phyloP scores from a whole-genome alignment of 1,284 basidiomycete genomes.

The Rhodofomes roseus region DNA sequence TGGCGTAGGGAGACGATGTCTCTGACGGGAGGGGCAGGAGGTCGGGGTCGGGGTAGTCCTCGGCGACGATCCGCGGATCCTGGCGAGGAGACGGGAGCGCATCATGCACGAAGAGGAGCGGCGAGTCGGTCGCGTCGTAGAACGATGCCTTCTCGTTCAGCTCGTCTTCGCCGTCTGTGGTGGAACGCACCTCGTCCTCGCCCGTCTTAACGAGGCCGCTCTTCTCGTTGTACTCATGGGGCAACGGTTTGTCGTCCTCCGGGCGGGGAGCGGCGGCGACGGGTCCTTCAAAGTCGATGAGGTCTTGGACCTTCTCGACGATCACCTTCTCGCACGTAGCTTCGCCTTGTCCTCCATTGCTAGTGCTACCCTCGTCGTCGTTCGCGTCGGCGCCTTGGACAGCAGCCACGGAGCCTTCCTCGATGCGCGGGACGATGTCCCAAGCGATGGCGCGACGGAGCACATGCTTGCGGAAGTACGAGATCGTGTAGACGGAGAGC shows the following conservation, averaged over 20 bases:
- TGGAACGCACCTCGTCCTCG: not conserved
- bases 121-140: conserved; percentile 1
- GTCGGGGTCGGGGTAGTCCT: conserved; percentile 29
- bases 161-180: conserved; percentile 3
- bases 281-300: not conserved
- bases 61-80: no score
- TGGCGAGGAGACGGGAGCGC: conserved; percentile 14
- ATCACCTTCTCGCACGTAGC: not conserved
- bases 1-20: no score
- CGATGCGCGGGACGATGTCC: conserved; percentile 31
- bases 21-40: conserved; percentile 27
- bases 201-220: conserved; percentile 8
- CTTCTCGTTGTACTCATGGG: conserved; percentile 13
- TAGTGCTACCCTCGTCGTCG: not conserved
- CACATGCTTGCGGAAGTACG: conserved; percentile 28
- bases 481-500: conserved; percentile 31
- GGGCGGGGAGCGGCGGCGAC: not conserved
- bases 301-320: not conserved
- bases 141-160: conserved; percentile 10
- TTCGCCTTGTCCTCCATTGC: not conserved
- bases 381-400: not conserved
- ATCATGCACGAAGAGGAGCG: not conserved
- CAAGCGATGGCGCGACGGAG: conserved; percentile 30
- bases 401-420: conserved; percentile 20
- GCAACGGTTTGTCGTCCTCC: not conserved